Base-by-base conservation (phyloP, 2,329 filamentous ascomycete genomes). In the Geosmithia putterillii region DNA sequence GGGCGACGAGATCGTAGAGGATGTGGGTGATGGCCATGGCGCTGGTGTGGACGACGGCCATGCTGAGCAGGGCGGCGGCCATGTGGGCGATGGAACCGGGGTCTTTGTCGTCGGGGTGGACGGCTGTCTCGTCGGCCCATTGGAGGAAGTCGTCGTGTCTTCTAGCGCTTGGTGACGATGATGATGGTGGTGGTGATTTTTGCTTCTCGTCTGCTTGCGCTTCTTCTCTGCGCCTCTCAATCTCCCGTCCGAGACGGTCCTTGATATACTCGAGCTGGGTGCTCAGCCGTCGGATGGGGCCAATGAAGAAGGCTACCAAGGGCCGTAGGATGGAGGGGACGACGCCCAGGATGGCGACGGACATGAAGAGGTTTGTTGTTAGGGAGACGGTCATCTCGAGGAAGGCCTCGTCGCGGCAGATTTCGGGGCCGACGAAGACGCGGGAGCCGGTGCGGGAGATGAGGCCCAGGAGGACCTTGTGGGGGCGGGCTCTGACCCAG, bases 1-100 rank as follows among this genome's bases (percentile, higher is more conserved):
- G 55, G 4, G 65, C 62, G 4, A 65, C 64, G 14, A 76, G 57
- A 46, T 76, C 71, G 44, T 66, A 71, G 42, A 76, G 57, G 45
- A 68, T 64, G 48, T 74, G 69, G 21, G 65, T 68, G 3, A 70
- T 49, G 3, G 67, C 50, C 17, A 64, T 62, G 45, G 64, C 67
- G 1, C 65, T 70, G 2, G 65, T 66, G 46, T 70, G 66, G 17
- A 70, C 67, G 7, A 65, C 62, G 2, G 66, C 65, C 7, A 66
- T 63, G 17, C 63, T 61, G 7, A 70, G 50, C 28, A 69, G 57
- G n/a, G 70, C 57, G 47, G 18, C n/a, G 48, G 69, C 64, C 23
- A 69, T 49, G 46, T 67, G 57, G 2, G 65, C 59, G 46, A 62
- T 0, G 72, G 73, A 2, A 69, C 66, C 2, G 69, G 71, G 42